Evolutionary conservation across 2,329 filamentous ascomycete species (phyloP), one percentile per base, ranked within the genome.

Genomic region (Waltergamsia citrina): DNA sequence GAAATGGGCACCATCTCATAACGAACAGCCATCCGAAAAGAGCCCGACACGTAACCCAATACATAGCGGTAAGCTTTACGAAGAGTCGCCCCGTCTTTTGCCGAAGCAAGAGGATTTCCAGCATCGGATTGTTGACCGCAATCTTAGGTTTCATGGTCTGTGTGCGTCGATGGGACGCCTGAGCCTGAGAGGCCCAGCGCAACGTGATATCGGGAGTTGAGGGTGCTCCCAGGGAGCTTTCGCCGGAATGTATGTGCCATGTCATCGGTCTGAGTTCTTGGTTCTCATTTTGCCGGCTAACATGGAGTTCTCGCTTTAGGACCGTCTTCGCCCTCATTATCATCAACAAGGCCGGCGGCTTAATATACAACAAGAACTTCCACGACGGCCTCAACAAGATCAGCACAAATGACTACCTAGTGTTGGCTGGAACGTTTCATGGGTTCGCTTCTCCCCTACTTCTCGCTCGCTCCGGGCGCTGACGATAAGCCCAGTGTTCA

Each of bases 311-410:
- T 32, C 10, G 5, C 29, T 28, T 20, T 26, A 96, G 88, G 92
- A 85, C 87, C 45, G 83, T 98, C 57, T 92, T 93, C 60, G 80
- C 88, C 38, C 81, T 98, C 53, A 87, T 96, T 57, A 82, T 98
- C 57, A 94, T 98, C 68, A 96, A 95, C 71, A 98, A 98, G 72
- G 88, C 92, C 43, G 92, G 88, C 40, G 92, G 92, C 49, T 74
- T 98, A 35, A 81, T 98, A 60, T 98, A 94, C 69, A 90, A 96
- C 62, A 85, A 87, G 48, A 85, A 86, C 52, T 96, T 98, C 59
- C 80, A 88, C 50, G 78, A 90, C 28, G 85, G 74, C 29, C 74
- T 98, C 39, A 84, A 85, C 57, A 86, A 90, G 56, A 79, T 98
- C 47, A 85, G 77, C 46, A 90, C 85, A 47, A 98, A 98, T 57